Evolutionary conservation across 2,329 filamentous ascomycete species (phyloP), one percentile per base, ranked within the genome.

Genomic region (Salinomyces thailandicus): DNA sequence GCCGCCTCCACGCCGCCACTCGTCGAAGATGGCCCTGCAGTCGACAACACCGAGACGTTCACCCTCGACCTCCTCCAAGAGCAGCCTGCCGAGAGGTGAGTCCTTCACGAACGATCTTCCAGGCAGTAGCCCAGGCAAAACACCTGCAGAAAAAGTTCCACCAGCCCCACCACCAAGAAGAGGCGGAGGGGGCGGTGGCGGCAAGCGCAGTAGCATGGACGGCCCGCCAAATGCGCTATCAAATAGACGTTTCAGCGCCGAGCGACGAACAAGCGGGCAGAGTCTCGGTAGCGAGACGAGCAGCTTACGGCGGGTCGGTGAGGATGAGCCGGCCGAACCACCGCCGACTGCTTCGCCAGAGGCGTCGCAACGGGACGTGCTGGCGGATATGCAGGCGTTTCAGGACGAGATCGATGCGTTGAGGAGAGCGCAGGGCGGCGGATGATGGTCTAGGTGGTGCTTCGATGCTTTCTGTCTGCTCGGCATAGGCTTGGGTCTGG

Each of bases 401-500:
- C 50, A 55, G 38, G 50, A 45, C 2, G 54, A 57, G 39, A 51
- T 57, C 19, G 54, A 57, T 22, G 53, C 50, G 6, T 33, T 57
- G 22, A 26, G 22, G 22, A 26, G 4, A n/a, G 22, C 22, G 22
- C 22, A 26, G 22, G 9, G n/a, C 9, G 22, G 22, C 9, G 22
- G 22, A 9, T 8, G 22, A 26, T 26, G 22, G n/a, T 26, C 9
- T 26, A 26, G n/a, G 22, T n/a, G n/a, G n/a, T n/a, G n/a, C n/a
- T n/a, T n/a, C n/a, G n/a, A n/a, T n/a, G n/a, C n/a, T n/a, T n/a
- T n/a, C n/a, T n/a, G n/a, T n/a, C n/a, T n/a, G n/a, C n/a, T n/a
- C n/a, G n/a, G n/a, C n/a, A n/a, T n/a, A n/a, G n/a, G n/a, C n/a
- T n/a, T n/a, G n/a, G n/a, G n/a, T n/a, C n/a, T n/a, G n/a, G n/a